A percentile compares a stretch with the other conserved stretches of the same genome.
Evolutionary conservation across 192 early-diverging fungal species (phyloP).

Genomic region (Ramicandelaber brevisporus): DNA sequence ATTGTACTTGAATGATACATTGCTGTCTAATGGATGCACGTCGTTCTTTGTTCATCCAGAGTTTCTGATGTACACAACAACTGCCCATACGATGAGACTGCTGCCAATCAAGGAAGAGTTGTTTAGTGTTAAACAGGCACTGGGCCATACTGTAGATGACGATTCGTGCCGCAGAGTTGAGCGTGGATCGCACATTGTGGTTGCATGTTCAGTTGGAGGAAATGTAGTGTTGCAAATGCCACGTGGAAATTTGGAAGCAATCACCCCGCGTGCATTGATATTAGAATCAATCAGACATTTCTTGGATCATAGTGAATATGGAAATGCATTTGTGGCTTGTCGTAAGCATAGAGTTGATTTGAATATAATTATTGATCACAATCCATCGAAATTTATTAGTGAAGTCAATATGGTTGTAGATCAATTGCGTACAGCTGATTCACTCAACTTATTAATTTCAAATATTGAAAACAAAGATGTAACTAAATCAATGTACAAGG

Average conservation of each 20-base stretch:
- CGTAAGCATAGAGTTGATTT: slow-evolving; percentile 81
- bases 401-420: slow-evolving; percentile 43
- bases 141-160: slow-evolving; percentile 3
- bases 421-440: slow-evolving; percentile 55
- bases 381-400: slow-evolving; percentile 32
- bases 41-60: slow-evolving; percentile 65
- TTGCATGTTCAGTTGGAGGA: slow-evolving; percentile 37
- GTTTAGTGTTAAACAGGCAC: not conserved
- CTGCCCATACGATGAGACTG: slow-evolving; percentile 53
- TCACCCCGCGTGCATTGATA: slow-evolving; percentile 73
- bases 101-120: slow-evolving; percentile 19
- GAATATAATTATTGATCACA: slow-evolving; percentile 72
- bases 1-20: too few relatives aligned
- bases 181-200: slow-evolving; percentile 67
- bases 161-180: slow-evolving; percentile 49
- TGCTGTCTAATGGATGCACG: slow-evolving; percentile 55
- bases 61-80: slow-evolving; percentile 66
- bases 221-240: slow-evolving; percentile 58
- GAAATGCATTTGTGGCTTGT: slow-evolving; percentile 52
- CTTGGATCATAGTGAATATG: slow-evolving; percentile 37
- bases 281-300: slow-evolving; percentile 35
- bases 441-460: slow-evolving; percentile 76
- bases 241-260: slow-evolving; percentile 85
- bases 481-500: slow-evolving; percentile 54
- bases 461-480: slow-evolving; percentile 65